Percentiles rank a stretch among this genome's conserved stretches.
Evolutionary conservation across 768 basidiomycete species (phyloP).

Genomic region (Termitomyces sp.): DNA sequence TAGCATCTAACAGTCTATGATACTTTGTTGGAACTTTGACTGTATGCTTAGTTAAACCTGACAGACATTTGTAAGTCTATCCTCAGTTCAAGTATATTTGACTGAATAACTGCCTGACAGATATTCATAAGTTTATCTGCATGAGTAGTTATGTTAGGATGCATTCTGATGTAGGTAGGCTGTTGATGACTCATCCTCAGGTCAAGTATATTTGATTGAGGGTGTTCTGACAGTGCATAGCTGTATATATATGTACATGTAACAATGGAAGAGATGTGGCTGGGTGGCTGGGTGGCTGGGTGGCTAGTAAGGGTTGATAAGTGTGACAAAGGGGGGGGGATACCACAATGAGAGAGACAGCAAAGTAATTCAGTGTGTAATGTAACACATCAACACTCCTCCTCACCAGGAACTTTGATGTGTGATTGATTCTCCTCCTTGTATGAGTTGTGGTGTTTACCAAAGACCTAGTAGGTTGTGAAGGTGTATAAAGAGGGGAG

Average conservation of each 20-base stretch:
- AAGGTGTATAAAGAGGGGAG: too few relatives aligned
- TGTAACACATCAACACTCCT: too few relatives aligned
- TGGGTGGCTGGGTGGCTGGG: background rate
- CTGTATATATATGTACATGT: background rate
- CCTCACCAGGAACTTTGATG: too few relatives aligned
- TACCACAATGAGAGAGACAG: too few relatives aligned
- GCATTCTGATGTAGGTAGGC: background rate
- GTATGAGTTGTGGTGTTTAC: too few relatives aligned
- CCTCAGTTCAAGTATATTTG: background rate
- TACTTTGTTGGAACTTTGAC: too few relatives aligned
- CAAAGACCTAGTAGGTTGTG: too few relatives aligned
- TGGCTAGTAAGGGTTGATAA: background rate
- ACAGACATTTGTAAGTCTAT: background rate
- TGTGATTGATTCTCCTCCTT: too few relatives aligned
- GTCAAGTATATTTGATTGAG: background rate
- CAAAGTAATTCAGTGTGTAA: too few relatives aligned
- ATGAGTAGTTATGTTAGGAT: background rate
- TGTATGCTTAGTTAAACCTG: background rate
- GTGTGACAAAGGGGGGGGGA: background rate
- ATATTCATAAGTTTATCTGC: background rate
- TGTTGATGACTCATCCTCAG: too few relatives aligned
- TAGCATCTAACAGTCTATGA: too few relatives aligned
- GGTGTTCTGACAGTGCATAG: background rate
- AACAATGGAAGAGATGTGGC: background rate
- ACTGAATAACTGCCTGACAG: background rate